A percentile compares a stretch with the other conserved stretches of the same genome.
Conservation (phyloP, 2,329 filamentous ascomycete genomes). For the Fusarium anthophilum region DNA sequence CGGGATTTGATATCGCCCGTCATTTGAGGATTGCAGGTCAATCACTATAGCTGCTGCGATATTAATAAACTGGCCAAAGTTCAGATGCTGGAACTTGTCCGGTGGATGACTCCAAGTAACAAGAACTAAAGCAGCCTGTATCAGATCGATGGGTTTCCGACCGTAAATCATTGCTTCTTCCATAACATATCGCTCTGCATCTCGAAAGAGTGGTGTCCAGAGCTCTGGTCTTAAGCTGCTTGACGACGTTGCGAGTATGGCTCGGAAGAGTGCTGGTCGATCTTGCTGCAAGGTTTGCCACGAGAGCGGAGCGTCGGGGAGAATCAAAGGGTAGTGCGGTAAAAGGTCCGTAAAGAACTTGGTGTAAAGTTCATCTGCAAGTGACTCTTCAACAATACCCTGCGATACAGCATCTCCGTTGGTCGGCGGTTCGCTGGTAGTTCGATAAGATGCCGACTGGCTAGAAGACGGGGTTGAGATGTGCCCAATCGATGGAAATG, state of each 20-base stretch:
- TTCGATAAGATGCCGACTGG: no score
- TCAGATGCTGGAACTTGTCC: background rate
- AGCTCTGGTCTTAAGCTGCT: background rate
- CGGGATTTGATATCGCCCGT: background rate
- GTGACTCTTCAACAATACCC: background rate
- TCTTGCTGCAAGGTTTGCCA: background rate
- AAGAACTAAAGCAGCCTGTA: background rate
- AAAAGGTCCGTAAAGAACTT: background rate
- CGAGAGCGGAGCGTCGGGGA: background rate
- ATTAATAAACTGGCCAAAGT: background rate
- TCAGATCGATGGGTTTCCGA: background rate
- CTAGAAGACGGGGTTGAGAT: no score
- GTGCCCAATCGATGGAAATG: no score
- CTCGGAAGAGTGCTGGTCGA: background rate
- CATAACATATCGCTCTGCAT: background rate
- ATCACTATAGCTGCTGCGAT: background rate
- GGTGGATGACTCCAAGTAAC: background rate
- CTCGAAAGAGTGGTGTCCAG: background rate
- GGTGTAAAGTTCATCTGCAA: background rate
- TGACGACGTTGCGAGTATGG: background rate
- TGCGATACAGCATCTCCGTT: background rate
- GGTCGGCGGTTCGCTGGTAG: background rate
- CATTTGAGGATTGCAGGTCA: background rate
- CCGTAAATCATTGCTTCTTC: background rate
- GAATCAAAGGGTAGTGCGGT: background rate